Conservation (phyloP, 441 rosid genomes). For the Viola pubescens region DNA sequence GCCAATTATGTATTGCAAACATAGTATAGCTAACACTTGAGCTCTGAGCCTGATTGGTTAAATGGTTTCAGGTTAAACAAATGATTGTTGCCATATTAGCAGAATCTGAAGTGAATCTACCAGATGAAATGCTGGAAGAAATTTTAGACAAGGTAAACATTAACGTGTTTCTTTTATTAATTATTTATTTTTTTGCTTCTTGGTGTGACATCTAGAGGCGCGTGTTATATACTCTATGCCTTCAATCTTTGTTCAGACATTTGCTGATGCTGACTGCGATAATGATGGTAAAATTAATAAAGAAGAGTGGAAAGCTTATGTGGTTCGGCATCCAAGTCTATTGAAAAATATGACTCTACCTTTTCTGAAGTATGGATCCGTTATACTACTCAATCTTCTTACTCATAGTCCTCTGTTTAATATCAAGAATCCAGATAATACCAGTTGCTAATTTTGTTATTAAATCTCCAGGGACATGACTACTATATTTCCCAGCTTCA, state of each 20-base stretch:
- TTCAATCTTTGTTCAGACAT: conserved; percentile 42
- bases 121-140: conserved; percentile 47
- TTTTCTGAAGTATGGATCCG: conserved; percentile 42
- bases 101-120: conserved; percentile 47
- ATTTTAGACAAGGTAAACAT: conserved; percentile 50
- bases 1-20: not conserved
- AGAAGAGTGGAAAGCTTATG: conserved; percentile 71
- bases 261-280: conserved; percentile 68
- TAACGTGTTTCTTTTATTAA: conserved; percentile 3
- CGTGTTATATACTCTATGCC: not conserved
- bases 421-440: not conserved
- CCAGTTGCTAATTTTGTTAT: not conserved
- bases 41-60: not conserved
- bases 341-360: conserved; percentile 88
- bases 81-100: conserved; percentile 59
- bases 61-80: conserved; percentile 51
- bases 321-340: conserved; percentile 41
- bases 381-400: not conserved
- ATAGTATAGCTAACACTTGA: not conserved
- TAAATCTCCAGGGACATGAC: conserved; percentile 49
- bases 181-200: not conserved
- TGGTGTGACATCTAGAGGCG: not conserved
- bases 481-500: conserved; percentile 51
- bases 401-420: not conserved
- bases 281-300: conserved; percentile 60